Evolutionary conservation across 306 rosid genomes (phyloP).

Genomic region (Rubus idaeus): DNA sequence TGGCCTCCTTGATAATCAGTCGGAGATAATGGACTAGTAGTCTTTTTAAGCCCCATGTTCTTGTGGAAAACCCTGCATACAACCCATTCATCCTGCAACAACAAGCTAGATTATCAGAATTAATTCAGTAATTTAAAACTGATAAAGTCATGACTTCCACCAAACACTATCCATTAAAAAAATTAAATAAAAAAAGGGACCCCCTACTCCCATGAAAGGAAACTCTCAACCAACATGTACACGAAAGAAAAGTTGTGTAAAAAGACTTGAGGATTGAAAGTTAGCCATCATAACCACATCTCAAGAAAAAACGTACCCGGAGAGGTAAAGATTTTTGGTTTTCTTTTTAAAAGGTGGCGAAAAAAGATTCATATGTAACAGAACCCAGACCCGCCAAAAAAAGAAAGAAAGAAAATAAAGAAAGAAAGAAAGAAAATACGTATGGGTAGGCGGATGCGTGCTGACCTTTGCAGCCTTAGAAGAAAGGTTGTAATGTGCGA

Average conservation of each 20-base stretch:
- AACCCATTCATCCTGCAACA: slow-evolving; percentile 86
- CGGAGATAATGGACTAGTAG: slow-evolving; percentile 21
- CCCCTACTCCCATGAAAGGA: slow-evolving; percentile 38
- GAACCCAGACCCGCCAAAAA: neutral
- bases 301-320: neutral
- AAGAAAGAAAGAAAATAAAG: neutral
- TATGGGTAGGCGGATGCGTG: neutral
- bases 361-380: neutral
- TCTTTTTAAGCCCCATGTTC: slow-evolving; percentile 45
- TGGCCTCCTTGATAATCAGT: slow-evolving; percentile 11
- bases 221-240: slow-evolving; percentile 40
- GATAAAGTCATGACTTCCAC: neutral
- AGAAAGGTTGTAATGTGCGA: slow-evolving; percentile 33
- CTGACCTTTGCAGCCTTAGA: slow-evolving; percentile 66
- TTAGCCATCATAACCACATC: slow-evolving; percentile 16
- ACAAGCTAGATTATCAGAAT: neutral
- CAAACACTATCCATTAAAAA: too few relatives aligned
- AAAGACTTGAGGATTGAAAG: slow-evolving; percentile 15
- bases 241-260: slow-evolving; percentile 21
- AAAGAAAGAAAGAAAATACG: neutral
- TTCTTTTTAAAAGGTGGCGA: too few relatives aligned
- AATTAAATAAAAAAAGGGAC: neutral
- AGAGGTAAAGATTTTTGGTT: too few relatives aligned
- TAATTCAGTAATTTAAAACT: too few relatives aligned
- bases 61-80: slow-evolving; percentile 83